phyloP scores from a whole-genome alignment of 495 filamentous ascomycete genomes.

The Sordaria brevicollis region DNA sequence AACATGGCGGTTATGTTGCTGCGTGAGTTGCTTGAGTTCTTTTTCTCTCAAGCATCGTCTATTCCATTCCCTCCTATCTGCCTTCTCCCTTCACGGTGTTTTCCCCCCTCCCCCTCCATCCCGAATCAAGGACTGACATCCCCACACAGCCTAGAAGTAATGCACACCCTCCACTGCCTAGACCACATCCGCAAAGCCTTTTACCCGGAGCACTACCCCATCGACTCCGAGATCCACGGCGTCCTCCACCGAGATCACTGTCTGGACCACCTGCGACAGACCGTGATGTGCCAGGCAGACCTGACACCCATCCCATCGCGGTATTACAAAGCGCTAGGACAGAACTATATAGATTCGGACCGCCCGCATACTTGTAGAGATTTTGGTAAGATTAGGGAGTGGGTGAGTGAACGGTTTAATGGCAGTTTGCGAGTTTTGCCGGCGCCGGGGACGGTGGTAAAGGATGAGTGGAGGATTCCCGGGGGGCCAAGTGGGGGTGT shows the following conservation, averaged over 20 bases:
- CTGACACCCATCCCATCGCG: constrained; percentile 3
- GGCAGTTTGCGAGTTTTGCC: neutral
- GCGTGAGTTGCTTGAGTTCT: neutral
- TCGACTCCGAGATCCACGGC: neutral
- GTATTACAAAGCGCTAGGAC: neutral
- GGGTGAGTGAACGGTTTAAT: constrained; percentile 1
- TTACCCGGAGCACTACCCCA: neutral
- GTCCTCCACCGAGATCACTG: neutral
- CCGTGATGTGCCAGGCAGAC: neutral
- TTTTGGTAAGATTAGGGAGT: neutral
- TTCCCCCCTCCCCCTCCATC: neutral
- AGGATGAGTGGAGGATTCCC: neutral
- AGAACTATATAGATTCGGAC: neutral
- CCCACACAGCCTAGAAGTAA: neutral
- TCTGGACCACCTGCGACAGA: neutral
- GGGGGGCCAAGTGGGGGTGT: neutral
- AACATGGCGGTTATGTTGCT: constrained; percentile 1
- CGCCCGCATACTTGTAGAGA: neutral
- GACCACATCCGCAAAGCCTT: constrained; percentile 3
- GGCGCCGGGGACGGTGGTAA: neutral
- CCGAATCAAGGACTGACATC: neutral
- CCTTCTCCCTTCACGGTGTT: neutral
- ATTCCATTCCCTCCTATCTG: too few species aligned
- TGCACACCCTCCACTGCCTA: constrained; percentile 4
- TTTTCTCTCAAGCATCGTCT: too few species aligned